Evolutionary conservation across 148 eudicot species (phyloP).

Genomic region (Camellia lanceoleosa): DNA sequence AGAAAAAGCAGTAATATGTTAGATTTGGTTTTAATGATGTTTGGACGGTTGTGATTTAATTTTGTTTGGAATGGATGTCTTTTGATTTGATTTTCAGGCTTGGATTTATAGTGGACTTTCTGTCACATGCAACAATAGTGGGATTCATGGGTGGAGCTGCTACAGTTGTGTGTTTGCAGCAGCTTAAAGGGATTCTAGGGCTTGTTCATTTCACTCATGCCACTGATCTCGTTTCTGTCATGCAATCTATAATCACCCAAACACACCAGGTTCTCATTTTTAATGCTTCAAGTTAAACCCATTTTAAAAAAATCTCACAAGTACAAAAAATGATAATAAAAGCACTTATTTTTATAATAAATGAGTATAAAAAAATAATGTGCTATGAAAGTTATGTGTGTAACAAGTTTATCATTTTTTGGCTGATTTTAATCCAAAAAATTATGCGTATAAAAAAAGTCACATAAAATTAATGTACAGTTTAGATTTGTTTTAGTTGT

Average conservation of each 20-base stretch:
- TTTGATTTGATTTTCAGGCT: slow-evolving; percentile 34
- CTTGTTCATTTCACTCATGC: slow-evolving; percentile 47
- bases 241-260: slow-evolving; percentile 40
- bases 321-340: neutral
- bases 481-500: too few relatives aligned
- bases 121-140: slow-evolving; percentile 68
- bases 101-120: slow-evolving; percentile 62
- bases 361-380: too few relatives aligned
- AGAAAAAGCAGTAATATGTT: too few relatives aligned
- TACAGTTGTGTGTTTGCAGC: slow-evolving; percentile 59
- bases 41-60: too few relatives aligned
- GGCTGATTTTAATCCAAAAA: too few relatives aligned
- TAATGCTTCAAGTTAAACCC: neutral
- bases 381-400: too few relatives aligned
- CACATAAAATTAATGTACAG: too few relatives aligned
- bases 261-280: slow-evolving; percentile 35
- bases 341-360: too few relatives aligned
- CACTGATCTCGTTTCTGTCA: slow-evolving; percentile 49
- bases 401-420: too few relatives aligned
- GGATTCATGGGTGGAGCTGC: slow-evolving; percentile 84
- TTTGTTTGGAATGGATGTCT: too few relatives aligned
- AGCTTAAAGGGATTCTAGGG: slow-evolving; percentile 56
- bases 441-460: too few relatives aligned
- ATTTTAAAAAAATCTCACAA: neutral
- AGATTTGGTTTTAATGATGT: too few relatives aligned